Base-by-base conservation (phyloP, 2,329 filamentous ascomycete genomes). In the Diaporthe capsici region DNA sequence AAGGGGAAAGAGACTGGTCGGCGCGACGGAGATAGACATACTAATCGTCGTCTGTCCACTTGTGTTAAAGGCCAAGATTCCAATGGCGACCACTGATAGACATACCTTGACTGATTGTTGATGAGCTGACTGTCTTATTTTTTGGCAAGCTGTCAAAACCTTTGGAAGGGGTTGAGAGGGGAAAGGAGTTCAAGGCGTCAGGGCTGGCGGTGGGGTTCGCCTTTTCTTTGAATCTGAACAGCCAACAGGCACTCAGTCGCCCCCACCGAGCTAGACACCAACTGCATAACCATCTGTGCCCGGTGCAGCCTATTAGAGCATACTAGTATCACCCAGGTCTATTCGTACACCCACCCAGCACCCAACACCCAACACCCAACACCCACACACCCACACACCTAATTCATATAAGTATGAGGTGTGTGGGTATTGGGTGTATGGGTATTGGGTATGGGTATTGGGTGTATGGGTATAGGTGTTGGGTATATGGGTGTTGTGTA, bases 1-100 rank as follows among this genome's bases (percentile, higher is more conserved):
- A 39, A 61, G 34, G 34, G 57, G 57, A 42, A 61, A 39, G 25
- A 61, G 57, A 61, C 57, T 39, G 37, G 34, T 61, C 22, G 57
- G 57, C 37, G 57, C 57, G 9, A 61, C 57, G 12, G 34, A n/a
- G 57, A 61, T 39, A 39, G 57, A 10, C 57, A 61, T 31, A 31
- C 31, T 42, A 17, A 61, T 42, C 1, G 12, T 25, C 12, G 57
- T 42, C 57, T 61, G 22, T 61, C 57, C n/a, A 39, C 34, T 42
- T 42, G 34, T 42, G 57, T 61, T 39, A 61, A 60, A 39, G 49
- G 2, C 51, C 51, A 53, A 53, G 3, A 42, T 39, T 42, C 22
- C 13, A 61, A 61, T 42, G 10, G 9, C 10, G 12, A 60, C 2
- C 4, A 60, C 12, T 39, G 17, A 39, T 7, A 39, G 20, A 60